Conservation (phyloP, 1,284 basidiomycete species). For the Coniferiporia sulphurascens region DNA sequence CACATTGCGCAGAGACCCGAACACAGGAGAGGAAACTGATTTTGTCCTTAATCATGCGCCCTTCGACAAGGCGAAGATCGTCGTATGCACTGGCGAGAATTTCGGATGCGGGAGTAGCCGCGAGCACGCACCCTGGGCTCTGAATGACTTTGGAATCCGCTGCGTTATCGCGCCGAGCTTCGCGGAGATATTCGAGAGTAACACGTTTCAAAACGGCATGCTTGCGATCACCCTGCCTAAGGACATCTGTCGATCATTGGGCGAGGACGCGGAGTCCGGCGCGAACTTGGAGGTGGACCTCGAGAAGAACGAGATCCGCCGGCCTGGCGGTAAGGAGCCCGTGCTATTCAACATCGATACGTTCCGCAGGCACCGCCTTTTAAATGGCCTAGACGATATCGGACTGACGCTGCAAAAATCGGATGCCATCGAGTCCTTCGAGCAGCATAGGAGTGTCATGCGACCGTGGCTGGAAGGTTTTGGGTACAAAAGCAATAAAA, state of each 20-base stretch:
- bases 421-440: conserved; percentile 68
- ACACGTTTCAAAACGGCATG: conserved; percentile 97
- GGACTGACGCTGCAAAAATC: conserved; percentile 83
- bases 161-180: conserved; percentile 92
- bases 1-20: conserved; percentile 75
- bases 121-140: conserved; percentile 95
- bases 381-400: conserved; percentile 94
- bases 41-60: conserved; percentile 88
- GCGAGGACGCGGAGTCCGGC: conserved; percentile 77
- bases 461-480: conserved; percentile 97
- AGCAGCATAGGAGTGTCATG: conserved; percentile 63
- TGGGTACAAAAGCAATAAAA: conserved; percentile 77
- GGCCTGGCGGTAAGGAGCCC: conserved; percentile 67
- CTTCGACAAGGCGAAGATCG: conserved; percentile 76
- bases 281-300: conserved; percentile 87
- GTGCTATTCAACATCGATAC: conserved; percentile 79
- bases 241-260: conserved; percentile 70
- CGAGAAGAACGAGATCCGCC: conserved; percentile 80
- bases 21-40: conserved; percentile 78
- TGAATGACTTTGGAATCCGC: conserved; percentile 94
- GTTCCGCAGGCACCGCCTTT: conserved; percentile 86
- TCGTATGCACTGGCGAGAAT: conserved; percentile 88
- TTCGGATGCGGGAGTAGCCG: conserved; percentile 94
- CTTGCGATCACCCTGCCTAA: conserved; percentile 79
- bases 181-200: conserved; percentile 91